phyloP scores from a whole-genome alignment of 139 green algal genomes.

The Axilococcus clingmanii region DNA sequence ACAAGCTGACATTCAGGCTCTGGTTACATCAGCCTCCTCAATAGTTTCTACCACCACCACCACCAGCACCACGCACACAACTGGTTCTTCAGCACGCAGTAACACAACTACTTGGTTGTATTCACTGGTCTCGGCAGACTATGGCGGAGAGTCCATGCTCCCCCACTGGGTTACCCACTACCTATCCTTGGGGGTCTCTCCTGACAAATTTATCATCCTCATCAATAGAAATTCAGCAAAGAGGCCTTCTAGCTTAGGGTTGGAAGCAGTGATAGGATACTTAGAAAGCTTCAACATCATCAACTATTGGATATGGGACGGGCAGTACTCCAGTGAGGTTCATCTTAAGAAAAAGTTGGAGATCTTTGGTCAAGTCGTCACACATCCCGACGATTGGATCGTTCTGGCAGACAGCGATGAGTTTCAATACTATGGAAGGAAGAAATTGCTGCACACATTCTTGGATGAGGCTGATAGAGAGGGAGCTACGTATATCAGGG shows the following conservation, averaged over 20 bases:
- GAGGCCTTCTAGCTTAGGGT: conserved; percentile 1
- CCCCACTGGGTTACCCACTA: conserved; percentile 9
- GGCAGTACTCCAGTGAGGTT: conserved; percentile 6
- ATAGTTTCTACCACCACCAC: no score
- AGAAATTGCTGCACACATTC: no score
- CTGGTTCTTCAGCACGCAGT: no score
- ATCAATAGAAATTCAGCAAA: conserved; percentile 8
- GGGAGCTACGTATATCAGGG: neutral
- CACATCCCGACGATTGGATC: conserved; percentile 6
- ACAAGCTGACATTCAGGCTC: no score
- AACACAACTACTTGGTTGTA: conserved; percentile 16
- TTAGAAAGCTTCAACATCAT: no score
- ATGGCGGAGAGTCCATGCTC: conserved; percentile 2
- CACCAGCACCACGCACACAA: no score
- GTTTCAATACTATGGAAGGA: conserved; percentile 7
- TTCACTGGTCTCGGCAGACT: conserved; percentile 4
- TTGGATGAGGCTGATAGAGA: neutral
- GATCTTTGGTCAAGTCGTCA: neutral
- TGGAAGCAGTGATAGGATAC: no score
- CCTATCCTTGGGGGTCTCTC: neutral
- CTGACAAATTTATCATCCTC: neutral
- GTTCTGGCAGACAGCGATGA: conserved; percentile 9
- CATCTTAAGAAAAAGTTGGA: conserved; percentile 7
- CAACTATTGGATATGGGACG: no score
- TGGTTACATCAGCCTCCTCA: no score